phyloP scores from a whole-genome alignment of 2,329 filamentous ascomycete species.

The Penicillium frequentans region DNA sequence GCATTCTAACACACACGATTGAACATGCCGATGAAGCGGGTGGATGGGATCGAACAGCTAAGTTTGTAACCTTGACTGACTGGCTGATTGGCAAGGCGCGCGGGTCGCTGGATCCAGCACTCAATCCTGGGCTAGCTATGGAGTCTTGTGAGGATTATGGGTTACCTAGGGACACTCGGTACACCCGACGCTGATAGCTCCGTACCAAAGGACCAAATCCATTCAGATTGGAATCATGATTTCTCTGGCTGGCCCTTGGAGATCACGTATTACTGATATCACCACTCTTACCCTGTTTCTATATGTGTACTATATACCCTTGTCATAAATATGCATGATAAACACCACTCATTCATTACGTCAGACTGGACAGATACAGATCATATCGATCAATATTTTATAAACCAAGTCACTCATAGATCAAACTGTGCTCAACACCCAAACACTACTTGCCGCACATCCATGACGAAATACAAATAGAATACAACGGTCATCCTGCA shows the following conservation, averaged over 20 bases:
- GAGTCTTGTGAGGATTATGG: slow-evolving; percentile 22
- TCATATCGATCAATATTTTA: background rate
- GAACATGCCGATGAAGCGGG: slow-evolving; percentile 85
- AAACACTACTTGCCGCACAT: background rate
- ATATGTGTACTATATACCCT: background rate
- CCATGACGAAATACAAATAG: background rate
- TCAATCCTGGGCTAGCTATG: slow-evolving; percentile 29
- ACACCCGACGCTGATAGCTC: background rate
- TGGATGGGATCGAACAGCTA: slow-evolving; percentile 79
- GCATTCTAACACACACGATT: slow-evolving; percentile 85
- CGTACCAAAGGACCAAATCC: background rate
- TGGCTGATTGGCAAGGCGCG: slow-evolving; percentile 84
- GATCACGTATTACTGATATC: background rate
- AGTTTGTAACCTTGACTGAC: slow-evolving; percentile 87
- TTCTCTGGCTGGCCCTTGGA: background rate
- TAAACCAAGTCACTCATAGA: background rate
- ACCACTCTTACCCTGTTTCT: background rate
- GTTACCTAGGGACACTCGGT: background rate
- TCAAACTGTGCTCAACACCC: background rate
- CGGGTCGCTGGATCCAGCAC: slow-evolving; percentile 40
- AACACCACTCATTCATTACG: background rate
- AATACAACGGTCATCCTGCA: background rate
- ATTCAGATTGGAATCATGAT: background rate
- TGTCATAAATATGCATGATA: background rate
- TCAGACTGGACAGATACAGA: background rate